Conservation (phyloP, 495 filamentous ascomycete species). For the Penicillium angulare region DNA sequence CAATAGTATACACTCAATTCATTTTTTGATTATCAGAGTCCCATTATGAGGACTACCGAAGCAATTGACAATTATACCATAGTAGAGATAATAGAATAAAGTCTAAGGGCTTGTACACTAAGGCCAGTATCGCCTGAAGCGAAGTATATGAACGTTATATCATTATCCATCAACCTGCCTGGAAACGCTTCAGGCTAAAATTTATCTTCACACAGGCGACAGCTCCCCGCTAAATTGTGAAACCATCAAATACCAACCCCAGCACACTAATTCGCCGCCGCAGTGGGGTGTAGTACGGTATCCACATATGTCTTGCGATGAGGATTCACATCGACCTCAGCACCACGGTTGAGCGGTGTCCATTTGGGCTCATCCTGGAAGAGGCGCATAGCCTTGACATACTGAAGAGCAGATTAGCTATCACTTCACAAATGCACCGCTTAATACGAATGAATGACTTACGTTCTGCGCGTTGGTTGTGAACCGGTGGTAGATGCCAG, state of each 20-base stretch:
- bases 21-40: too few relatives aligned
- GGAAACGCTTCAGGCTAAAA: background rate
- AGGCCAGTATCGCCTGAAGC: too few relatives aligned
- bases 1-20: too few relatives aligned
- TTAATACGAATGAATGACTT: conserved; percentile 33
- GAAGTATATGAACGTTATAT: background rate
- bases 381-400: conserved; percentile 91
- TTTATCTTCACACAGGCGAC: background rate
- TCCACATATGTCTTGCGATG: conserved; percentile 75
- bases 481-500: conserved; percentile 97
- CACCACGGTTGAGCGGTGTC: conserved; percentile 85
- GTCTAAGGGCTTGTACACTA: background rate
- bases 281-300: conserved; percentile 22
- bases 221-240: background rate
- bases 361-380: conserved; percentile 99
- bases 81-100: background rate
- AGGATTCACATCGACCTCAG: conserved; percentile 73
- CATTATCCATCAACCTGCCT: background rate
- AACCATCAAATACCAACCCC: conserved; percentile 18
- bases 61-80: too few relatives aligned
- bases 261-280: conserved; percentile 10
- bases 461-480: conserved; percentile 91
- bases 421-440: background rate
- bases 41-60: too few relatives aligned
- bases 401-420: conserved; percentile 52